Conservation (phyloP, 2,329 filamentous ascomycete genomes). For the Aspergillus alliaceus region DNA sequence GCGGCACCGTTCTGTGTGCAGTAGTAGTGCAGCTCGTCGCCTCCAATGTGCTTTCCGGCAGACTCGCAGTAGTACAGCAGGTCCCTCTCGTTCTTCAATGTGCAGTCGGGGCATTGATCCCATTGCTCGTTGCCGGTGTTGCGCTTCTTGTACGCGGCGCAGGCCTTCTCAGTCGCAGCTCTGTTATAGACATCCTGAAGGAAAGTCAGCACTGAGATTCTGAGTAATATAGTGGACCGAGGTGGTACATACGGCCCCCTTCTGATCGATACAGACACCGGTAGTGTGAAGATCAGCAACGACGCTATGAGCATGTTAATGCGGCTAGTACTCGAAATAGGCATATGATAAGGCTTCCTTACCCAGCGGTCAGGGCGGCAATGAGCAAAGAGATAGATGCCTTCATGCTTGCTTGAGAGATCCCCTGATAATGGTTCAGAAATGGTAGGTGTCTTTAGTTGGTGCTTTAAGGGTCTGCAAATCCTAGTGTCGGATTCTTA, state of each 20-base stretch:
- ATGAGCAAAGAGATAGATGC: constrained; percentile 4
- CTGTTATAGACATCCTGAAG: constrained; percentile 15
- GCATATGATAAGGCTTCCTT: background rate
- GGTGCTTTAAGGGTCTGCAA: background rate
- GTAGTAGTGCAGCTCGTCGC: constrained; percentile 22
- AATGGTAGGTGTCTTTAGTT: background rate
- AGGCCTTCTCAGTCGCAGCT: constrained; percentile 18
- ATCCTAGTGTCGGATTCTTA: background rate
- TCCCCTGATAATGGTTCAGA: background rate
- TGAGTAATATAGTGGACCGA: background rate
- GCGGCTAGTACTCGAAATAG: no score
- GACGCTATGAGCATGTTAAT: constrained; percentile 5
- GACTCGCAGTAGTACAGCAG: constrained; percentile 22
- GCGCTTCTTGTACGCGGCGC: constrained; percentile 19
- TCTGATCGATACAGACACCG: constrained; percentile 15
- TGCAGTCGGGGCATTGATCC: constrained; percentile 23
- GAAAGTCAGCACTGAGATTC: background rate
- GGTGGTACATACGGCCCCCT: constrained; percentile 10
- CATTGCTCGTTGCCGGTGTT: constrained; percentile 22
- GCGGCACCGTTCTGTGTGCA: constrained; percentile 17
- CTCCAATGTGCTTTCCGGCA: constrained; percentile 19
- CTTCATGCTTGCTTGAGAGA: background rate
- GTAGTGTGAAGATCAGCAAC: constrained; percentile 16
- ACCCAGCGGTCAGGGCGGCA: constrained; percentile 9
- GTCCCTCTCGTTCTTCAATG: constrained; percentile 11